Percentiles rank a stretch among this genome's conserved stretches.
phyloP scores from a whole-genome alignment of 441 rosid genomes.

The Populus hybrid region DNA sequence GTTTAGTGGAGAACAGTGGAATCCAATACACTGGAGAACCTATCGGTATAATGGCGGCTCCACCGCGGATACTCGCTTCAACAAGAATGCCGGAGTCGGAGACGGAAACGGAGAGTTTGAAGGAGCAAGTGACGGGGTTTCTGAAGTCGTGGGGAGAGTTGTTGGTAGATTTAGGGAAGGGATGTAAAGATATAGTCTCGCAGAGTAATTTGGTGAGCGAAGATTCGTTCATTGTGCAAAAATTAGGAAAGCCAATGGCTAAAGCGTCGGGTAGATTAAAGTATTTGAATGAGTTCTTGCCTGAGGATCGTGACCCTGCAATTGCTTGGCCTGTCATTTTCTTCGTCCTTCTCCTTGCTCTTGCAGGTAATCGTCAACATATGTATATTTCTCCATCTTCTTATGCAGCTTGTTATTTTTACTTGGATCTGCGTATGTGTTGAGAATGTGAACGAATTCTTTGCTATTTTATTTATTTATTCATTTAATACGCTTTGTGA shows the following conservation, averaged over 20 bases:
- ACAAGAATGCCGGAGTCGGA: not conserved
- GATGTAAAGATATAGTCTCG: conserved; percentile 61
- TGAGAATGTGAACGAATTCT: not conserved
- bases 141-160: conserved; percentile 92
- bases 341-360: conserved; percentile 66
- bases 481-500: too few species aligned
- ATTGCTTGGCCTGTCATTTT: conserved; percentile 84
- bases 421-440: not conserved
- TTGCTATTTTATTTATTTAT: not conserved
- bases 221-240: conserved; percentile 70
- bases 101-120: conserved; percentile 41
- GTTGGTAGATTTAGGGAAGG: conserved; percentile 74
- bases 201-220: conserved; percentile 60
- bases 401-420: not conserved
- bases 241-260: conserved; percentile 67
- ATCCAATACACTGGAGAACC: conserved; percentile 39
- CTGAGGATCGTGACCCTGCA: conserved; percentile 97
- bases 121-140: conserved; percentile 68
- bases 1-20: conserved; percentile 52
- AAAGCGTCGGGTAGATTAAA: conserved; percentile 48
- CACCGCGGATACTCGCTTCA: conserved; percentile 16
- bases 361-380: conserved; percentile 44
- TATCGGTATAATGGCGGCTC: conserved; percentile 26
- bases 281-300: conserved; percentile 78
- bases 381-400: not conserved